Evolutionary conservation across 2,329 filamentous ascomycete species (phyloP).

Genomic region (Cordyceps tenuipes): DNA sequence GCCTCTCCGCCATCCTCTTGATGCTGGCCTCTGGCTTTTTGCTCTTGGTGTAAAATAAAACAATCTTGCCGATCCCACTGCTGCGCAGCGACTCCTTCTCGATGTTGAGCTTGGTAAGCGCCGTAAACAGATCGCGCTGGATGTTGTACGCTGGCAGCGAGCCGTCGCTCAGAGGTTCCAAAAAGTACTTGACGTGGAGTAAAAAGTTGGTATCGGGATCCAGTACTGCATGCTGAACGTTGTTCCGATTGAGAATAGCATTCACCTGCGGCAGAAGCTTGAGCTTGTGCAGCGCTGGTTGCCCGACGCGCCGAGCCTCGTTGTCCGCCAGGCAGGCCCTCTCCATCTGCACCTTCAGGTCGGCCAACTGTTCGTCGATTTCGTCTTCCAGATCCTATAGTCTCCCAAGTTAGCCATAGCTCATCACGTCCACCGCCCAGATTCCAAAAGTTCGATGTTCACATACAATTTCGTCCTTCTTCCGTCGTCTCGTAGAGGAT

Average conservation of each 20-base stretch:
- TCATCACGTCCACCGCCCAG: background rate
- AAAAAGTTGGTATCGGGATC: conserved; percentile 94
- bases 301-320: conserved; percentile 64
- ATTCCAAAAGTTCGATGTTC: background rate
- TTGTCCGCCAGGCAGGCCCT: conserved; percentile 82
- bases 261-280: conserved; percentile 89
- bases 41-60: conserved; percentile 94
- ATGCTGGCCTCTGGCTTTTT: conserved; percentile 81
- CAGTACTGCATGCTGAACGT: conserved; percentile 72
- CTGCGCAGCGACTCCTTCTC: conserved; percentile 85
- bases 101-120: conserved; percentile 72
- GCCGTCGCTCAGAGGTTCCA: conserved; percentile 90
- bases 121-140: conserved; percentile 84
- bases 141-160: conserved; percentile 95
- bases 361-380: conserved; percentile 82
- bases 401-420: conserved; percentile 17
- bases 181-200: conserved; percentile 91
- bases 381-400: conserved; percentile 76
- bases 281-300: conserved; percentile 85
- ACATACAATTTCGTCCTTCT: conserved; percentile 80
- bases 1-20: conserved; percentile 85
- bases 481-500: conserved; percentile 60
- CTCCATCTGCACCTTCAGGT: conserved; percentile 85
- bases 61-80: conserved; percentile 90
- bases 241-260: conserved; percentile 80